Evolutionary conservation across 2,329 filamentous ascomycete genomes (phyloP).

Genomic region (Furcasterigmium furcatum): DNA sequence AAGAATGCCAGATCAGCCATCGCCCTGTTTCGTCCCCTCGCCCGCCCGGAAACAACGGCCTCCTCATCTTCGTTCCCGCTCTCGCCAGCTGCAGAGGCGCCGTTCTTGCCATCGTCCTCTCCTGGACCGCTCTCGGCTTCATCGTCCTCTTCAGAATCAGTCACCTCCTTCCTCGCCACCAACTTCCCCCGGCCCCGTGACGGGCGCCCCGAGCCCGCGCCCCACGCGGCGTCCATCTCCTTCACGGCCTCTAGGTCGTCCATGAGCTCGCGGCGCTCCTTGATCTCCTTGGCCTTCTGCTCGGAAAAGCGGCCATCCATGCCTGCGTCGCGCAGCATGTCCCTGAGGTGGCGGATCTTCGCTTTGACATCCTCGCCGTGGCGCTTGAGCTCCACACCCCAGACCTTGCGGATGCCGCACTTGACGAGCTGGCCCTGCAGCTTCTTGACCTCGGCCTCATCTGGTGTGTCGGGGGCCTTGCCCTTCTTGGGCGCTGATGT

Average conservation of each 20-base stretch:
- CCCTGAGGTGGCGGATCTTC: conserved; percentile 79
- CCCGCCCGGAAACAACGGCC: conserved; percentile 36
- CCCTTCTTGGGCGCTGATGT: conserved; percentile 8
- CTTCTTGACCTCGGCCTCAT: conserved; percentile 80
- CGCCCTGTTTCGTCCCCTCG: conserved; percentile 33
- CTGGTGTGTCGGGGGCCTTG: conserved; percentile 46
- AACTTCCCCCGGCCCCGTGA: conserved; percentile 25
- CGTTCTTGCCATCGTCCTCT: conserved; percentile 14
- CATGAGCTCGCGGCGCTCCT: conserved; percentile 78
- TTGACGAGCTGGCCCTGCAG: conserved; percentile 84
- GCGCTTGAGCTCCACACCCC: conserved; percentile 78
- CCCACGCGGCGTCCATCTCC: conserved; percentile 79
- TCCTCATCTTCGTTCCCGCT: conserved; percentile 24
- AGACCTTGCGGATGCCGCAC: conserved; percentile 90
- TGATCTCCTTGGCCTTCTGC: conserved; percentile 81
- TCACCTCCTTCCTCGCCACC: conserved; percentile 23
- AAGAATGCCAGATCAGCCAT: conserved; percentile 62
- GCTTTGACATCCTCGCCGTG: conserved; percentile 68
- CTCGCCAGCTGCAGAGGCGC: conserved; percentile 2
- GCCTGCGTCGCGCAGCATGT: conserved; percentile 75
- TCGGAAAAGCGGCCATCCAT: conserved; percentile 88
- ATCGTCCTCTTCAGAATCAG: conserved; percentile 22
- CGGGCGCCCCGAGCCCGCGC: conserved; percentile 30
- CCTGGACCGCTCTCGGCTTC: conserved; percentile 12
- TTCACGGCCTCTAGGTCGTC: conserved; percentile 83